Percentiles rank a stretch among this genome's conserved stretches.
Conservation (phyloP, 2,329 filamentous ascomycete species). For the Scedosporium minutisporum region DNA sequence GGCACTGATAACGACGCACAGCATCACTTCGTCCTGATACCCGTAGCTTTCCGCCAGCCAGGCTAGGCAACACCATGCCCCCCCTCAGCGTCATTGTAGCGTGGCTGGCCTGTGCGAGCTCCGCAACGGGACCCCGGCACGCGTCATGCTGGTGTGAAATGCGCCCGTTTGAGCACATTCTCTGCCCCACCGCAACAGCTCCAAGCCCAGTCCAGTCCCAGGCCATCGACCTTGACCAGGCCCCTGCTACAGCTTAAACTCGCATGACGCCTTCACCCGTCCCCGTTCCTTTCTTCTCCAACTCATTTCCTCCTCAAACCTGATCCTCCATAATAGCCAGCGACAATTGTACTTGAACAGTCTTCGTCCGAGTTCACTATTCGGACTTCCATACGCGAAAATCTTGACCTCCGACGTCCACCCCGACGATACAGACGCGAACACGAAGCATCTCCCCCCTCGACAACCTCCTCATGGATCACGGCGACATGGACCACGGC, state of each 20-base stretch:
- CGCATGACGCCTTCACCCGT: conserved; percentile 2
- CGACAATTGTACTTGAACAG: not conserved
- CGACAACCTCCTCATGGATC: conserved; percentile 31
- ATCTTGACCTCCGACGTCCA: not conserved
- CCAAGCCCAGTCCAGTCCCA: too few relatives aligned
- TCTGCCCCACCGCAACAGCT: not conserved
- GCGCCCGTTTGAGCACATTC: conserved; percentile 34
- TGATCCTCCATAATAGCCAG: not conserved
- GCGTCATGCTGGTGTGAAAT: conserved; percentile 5
- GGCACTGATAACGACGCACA: too few relatives aligned
- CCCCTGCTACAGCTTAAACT: not conserved
- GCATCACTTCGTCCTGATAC: too few relatives aligned
- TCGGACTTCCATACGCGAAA: not conserved
- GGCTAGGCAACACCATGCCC: too few relatives aligned
- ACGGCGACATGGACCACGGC: conserved; percentile 33
- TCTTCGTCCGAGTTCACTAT: not conserved
- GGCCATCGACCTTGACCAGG: too few relatives aligned
- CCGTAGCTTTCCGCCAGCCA: too few relatives aligned
- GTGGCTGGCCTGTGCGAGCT: conserved; percentile 7
- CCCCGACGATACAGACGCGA: not conserved
- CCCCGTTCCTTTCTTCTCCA: not conserved
- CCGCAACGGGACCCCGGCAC: too few relatives aligned
- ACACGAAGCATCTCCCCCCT: not conserved
- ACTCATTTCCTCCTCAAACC: not conserved
- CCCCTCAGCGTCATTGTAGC: too few relatives aligned